Evolutionary conservation across 768 basidiomycete species (phyloP).

Genomic region (Antrodiella citrinella): DNA sequence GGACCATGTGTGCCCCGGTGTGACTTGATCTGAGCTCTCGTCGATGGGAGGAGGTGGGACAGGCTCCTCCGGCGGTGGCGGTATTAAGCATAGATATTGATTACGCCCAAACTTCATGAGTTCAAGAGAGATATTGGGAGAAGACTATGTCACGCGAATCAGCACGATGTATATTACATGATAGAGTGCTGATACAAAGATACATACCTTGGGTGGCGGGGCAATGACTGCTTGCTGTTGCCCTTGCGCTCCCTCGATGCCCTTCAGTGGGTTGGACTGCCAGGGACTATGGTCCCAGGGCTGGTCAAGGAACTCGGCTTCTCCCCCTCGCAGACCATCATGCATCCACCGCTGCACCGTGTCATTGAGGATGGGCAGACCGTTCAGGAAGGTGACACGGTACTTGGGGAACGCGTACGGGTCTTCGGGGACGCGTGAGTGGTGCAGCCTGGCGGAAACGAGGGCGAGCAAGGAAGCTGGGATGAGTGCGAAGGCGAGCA

Average conservation of each 20-base stretch:
- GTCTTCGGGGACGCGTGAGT: conserved; percentile 62
- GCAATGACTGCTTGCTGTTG: conserved; percentile 19
- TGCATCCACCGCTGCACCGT: conserved; percentile 71
- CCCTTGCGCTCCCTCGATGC: conserved; percentile 50
- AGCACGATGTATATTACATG: conserved; percentile 1
- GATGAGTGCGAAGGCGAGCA: conserved; percentile 18
- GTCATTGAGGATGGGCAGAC: conserved; percentile 62
- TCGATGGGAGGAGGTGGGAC: conserved; percentile 39
- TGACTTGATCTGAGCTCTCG: conserved; percentile 46
- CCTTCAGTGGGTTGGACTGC: conserved; percentile 37
- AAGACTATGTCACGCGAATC: conserved; percentile 5
- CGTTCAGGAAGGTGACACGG: conserved; percentile 70
- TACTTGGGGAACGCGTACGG: conserved; percentile 77
- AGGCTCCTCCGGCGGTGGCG: conserved; percentile 45
- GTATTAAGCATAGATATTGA: conserved; percentile 74
- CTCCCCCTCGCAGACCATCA: conserved; percentile 66
- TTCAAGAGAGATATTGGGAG: conserved; percentile 48
- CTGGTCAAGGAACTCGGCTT: conserved; percentile 69
- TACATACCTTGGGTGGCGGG: conserved; percentile 9
- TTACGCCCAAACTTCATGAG: conserved; percentile 66
- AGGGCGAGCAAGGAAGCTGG: conserved; percentile 27
- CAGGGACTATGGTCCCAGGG: conserved; percentile 39
- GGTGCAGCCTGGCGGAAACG: conserved; percentile 37
- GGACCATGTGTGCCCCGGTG: conserved; percentile 74
- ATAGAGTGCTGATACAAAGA: background rate